Base-by-base conservation (phyloP, 768 basidiomycete species). In the Clitopilus passeckerianus region DNA sequence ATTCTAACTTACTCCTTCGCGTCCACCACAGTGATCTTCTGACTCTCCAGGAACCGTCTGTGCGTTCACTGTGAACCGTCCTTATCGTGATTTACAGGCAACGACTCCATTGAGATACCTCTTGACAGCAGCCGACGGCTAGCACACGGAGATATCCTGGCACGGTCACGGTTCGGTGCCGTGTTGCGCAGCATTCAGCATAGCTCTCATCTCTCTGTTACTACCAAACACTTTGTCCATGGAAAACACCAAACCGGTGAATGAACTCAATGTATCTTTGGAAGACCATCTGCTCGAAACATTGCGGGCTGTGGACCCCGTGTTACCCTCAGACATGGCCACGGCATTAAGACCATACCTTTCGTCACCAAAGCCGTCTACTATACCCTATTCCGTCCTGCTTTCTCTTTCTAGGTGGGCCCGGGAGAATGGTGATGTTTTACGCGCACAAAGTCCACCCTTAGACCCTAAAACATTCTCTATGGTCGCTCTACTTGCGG, bases 401-500 rank as follows among this genome's bases (percentile, higher is more conserved):
- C 75, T 73, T 8, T 70, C 77, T 30, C 75, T 90, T 53, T 90
- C 91, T 0, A 76, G 76, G 70, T 93, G 91, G 91, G 72, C 86
- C 15, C 83, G 85, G 46, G 80, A 88, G 27, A 64, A 74, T 5
- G 89, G 85, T 6, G 67, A 67, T 12, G 64, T 69, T 54, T 74
- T 83, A 56, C 65, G 68, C 34, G 72, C 74, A 52, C 66, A 72
- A 54, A 71, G 71, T 6, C 78, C 77, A 9, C 70, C 76, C 1
- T 74, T 91, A 53, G 72, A 84, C 59, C 74, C 83, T 5, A 72
- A 73, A 20, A 75, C 80, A 14, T 93, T 90, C 68, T 74, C 79
- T 6, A 91, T 91, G 85, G 74, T 91, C 37, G 74, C 90, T 18
- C 75, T 94, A 34, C 82, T 94, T 5, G 90, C 92, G 15, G 91